Base-by-base conservation (phyloP, 345 rosid genomes). In the Eutrema heterophyllum region DNA sequence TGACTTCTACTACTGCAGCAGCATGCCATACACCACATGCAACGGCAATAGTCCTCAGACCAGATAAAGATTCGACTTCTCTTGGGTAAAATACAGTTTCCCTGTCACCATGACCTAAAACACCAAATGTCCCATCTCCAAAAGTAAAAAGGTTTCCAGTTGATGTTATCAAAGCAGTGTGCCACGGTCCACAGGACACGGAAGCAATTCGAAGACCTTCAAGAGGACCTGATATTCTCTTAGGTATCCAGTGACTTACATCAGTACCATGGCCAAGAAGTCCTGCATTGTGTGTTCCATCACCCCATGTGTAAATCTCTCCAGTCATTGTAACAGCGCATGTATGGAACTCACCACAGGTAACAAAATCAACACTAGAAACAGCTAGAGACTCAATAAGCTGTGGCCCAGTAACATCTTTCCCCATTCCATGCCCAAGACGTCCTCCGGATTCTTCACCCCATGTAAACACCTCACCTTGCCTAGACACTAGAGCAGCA, bases 21-120 rank as follows among this genome's bases (percentile, higher is more conserved):
- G 98, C 89, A 78, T 94, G 98, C 98, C 98, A 94, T 49, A 91
- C 98, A 38, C 98, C 98, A 77, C 95, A 94, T 27, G 97, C 89
- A 57, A 85, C 97, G 12, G 92, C 86, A 70, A 87, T 84, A 32
- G 93, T 91, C 76, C 88, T 84, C 83, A 91, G 83, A 62, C 98
- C 98, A 3, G 87, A 81, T 4, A 94, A 85, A 75, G 97, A 94
- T 51, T 89, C 88, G 32, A 94, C 96, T 84, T 91, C 97, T 79
- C 88, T 87, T 0, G 97, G 98, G 81, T 77, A 83, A 40, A 81
- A 67, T 64, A 88, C 81, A 73, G 78, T 86, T 81, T 88, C 89
- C 77, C 80, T 79, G 78, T 86, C 89, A 14, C 98, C 97, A 40
- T 94, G 98, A 40, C 98, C 98, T 77, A 94, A 77, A 35, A 87